phyloP scores from a whole-genome alignment of 345 rosid genomes.

The Psidium friedrichsthalianum region DNA sequence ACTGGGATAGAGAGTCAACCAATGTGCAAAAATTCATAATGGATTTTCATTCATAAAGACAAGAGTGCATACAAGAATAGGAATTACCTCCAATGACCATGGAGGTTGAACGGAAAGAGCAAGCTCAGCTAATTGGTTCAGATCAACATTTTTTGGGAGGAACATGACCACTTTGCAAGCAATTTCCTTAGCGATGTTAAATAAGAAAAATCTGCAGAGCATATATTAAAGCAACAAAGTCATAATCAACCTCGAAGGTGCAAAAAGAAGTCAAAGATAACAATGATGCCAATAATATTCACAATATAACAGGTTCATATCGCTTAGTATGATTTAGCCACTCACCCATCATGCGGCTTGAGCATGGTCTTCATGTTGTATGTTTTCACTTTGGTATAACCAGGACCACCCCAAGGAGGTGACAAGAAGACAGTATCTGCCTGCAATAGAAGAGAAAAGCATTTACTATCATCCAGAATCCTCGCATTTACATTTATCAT shows the following conservation, averaged over 20 bases:
- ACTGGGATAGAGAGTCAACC: neutral
- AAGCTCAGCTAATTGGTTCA: slow-evolving; percentile 80
- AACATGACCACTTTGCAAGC: slow-evolving; percentile 62
- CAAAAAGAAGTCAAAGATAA: neutral
- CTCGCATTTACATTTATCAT: neutral
- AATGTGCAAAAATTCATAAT: neutral
- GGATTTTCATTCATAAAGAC: neutral
- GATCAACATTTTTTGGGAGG: slow-evolving; percentile 75
- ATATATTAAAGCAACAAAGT: slow-evolving; percentile 4
- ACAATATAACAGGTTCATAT: neutral
- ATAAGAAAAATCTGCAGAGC: slow-evolving; percentile 49
- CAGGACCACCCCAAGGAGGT: slow-evolving; percentile 99
- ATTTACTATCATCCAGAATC: neutral
- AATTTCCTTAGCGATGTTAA: slow-evolving; percentile 49
- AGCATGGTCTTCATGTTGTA: slow-evolving; percentile 81
- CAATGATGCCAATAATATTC: neutral
- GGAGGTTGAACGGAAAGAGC: slow-evolving; percentile 49
- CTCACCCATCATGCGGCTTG: slow-evolving; percentile 77
- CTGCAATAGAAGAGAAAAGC: slow-evolving; percentile 19
- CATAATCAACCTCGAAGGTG: neutral
- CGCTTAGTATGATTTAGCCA: neutral
- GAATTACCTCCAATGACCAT: slow-evolving; percentile 61
- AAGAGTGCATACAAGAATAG: neutral
- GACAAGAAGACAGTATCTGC: slow-evolving; percentile 78
- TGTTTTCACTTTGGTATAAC: slow-evolving; percentile 46